Evolutionary conservation across 257 asterid genomes (phyloP), one percentile per base, ranked within the genome.

Genomic region (Plantago elongata): DNA sequence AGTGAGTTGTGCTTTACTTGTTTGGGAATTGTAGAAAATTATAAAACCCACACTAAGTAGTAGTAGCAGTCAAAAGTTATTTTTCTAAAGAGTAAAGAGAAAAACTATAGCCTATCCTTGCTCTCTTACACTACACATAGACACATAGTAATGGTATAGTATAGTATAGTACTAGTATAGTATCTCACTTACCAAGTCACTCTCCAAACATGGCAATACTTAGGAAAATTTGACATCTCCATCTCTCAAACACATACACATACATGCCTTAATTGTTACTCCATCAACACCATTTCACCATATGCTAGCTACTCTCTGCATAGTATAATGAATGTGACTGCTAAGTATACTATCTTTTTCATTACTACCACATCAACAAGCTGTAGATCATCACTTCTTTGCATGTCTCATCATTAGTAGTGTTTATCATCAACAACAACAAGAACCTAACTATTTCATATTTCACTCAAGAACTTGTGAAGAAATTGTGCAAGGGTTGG

Each of bases 121-220:
- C 42, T 16, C 54, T 45, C 15, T 11, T 15, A 60, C 64, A 45
- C 16, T 22, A 56, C 71, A 74, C 12, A 73, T 71, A 74, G 74
- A 76, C 74, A 22, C 2, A 22, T 22, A 22, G 27, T 22, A 22
- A 22, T 22, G 2, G 27, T 22, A 22, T 22, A 22, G 27, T 22
- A 22, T 22, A 22, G 27, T 22, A 22, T 22, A 22, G 27, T 22
- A 22, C 27, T 22, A 22, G 27, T 22, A 22, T 22, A 22, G 27
- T 22, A 22, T 22, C 27, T 22, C 27, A 22, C 27, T 22, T 22
- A 22, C 27, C 2, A 22, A 22, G 27, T 22, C 64, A 60, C 54
- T 69, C 54, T 45, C 78, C 63, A 76, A 71, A 79, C 78, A 79
- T 71, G 65, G 82, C 69, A 76, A 79, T 45, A 45, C 74, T 64